Evolutionary conservation across 164 flowering plant genomes (phyloP), one percentile per base, ranked within the genome.

Genomic region (Umbellularia californica): DNA sequence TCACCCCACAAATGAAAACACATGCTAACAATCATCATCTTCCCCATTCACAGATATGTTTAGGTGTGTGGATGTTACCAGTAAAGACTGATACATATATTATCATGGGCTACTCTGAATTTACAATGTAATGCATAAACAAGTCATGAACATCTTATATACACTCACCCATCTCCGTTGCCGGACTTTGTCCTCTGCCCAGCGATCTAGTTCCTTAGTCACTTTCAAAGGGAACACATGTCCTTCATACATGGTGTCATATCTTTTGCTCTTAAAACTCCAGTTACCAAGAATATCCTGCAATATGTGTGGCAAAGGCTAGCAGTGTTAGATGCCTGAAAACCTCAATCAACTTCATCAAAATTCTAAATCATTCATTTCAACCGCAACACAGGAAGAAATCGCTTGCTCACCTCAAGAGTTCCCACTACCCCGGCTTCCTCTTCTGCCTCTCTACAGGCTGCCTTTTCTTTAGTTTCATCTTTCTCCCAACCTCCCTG

Each of bases 401-500:
- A 12, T 11, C n/a, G 13, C 10, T 30, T 10, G 68, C 75, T 63
- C 13, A 77, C 92, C 90, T 85, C 80, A 58, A 92, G 72, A 52
- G 72, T 70, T 20, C 97, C 97, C 3, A 0, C 6, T 0, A 92
- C 94, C 3, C 97, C 97, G 12, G 97, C 97, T 79, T 92, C 97
- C 79, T 92, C 97, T 0, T 83, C 2, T 1, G 92, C 85, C 76
- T 92, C 97, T 28, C 97, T 72, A 25, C 25, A 23, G 22, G 92
- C 97, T 0, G 94, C 97, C 13, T 82, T 85, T 77, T 77, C 77
- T 22, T 75, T 85, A 60, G 88, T 65, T 79, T 92, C 97, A 85
- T 92, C 93, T 0, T 10, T 52, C 77, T 92, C 97, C 95, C 97
- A 92, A 70, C 97, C 97, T 68, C 97, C 97, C 92, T 92, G 84